Conservation (phyloP, 2,329 filamentous ascomycete species). For the Fusarium piperis region DNA sequence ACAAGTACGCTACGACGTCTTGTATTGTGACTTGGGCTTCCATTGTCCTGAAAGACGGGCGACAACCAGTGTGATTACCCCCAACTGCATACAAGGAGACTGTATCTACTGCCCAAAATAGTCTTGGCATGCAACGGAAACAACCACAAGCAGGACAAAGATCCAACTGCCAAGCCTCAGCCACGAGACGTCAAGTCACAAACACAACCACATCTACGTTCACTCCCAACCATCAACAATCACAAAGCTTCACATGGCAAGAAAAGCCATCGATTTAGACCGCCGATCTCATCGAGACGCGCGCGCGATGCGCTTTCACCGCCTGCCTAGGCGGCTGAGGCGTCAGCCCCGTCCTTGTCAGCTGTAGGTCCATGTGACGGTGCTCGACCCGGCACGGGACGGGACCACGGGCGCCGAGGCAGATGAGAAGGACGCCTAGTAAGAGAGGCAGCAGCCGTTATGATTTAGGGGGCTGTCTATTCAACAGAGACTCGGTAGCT, state of each 20-base stretch:
- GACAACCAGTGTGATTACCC: not conserved
- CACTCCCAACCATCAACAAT: not conserved
- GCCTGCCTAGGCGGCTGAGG: slow-evolving; percentile 21
- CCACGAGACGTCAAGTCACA: slow-evolving; percentile 5
- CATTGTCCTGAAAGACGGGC: not conserved
- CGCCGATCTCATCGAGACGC: slow-evolving; percentile 13
- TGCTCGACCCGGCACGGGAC: slow-evolving; percentile 26
- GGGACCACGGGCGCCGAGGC: slow-evolving; percentile 25
- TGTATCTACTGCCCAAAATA: not conserved
- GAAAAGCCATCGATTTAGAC: not conserved
- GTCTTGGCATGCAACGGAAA: not conserved
- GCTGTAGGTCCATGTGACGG: slow-evolving; percentile 22
- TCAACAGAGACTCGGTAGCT: slow-evolving; percentile 10
- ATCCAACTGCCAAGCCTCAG: not conserved
- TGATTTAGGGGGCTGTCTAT: slow-evolving; percentile 11
- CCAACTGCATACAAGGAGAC: not conserved
- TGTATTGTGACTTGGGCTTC: not conserved
- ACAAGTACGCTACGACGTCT: not conserved
- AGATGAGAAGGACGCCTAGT: slow-evolving; percentile 12
- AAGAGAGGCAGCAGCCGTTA: slow-evolving; percentile 1
- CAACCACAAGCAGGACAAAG: not conserved
- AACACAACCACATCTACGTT: not conserved
- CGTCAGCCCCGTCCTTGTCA: slow-evolving; percentile 8
- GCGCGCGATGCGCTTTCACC: slow-evolving; percentile 14
- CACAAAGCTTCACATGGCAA: not conserved